Evolutionary conservation across 1,139 yeast genomes (phyloP).

Genomic region (Taphrina flavorubra): DNA sequence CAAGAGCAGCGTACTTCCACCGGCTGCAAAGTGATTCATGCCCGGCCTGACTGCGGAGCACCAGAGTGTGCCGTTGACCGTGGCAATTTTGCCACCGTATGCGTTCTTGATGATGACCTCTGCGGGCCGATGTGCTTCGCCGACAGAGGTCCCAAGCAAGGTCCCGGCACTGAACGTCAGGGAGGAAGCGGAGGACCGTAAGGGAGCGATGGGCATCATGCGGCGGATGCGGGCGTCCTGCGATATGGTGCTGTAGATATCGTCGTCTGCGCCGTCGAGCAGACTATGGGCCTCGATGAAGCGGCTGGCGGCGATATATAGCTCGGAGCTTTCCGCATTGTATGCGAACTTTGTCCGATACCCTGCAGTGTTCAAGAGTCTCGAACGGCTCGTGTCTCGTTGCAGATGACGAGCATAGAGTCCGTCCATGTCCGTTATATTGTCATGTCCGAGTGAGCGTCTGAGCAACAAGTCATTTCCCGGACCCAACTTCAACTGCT

Average conservation of each 20-base stretch:
- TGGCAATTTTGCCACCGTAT: constrained; percentile 9
- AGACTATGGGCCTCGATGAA: constrained; percentile 11
- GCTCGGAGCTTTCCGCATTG: constrained; percentile 2
- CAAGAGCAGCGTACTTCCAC: constrained; percentile 14
- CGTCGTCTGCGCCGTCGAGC: neutral
- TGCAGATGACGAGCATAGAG: neutral
- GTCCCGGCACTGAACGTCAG: constrained; percentile 11
- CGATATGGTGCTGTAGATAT: neutral
- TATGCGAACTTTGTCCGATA: constrained; percentile 15
- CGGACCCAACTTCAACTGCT: neutral
- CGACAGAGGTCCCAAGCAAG: constrained; percentile 19
- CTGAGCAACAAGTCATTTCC: neutral
- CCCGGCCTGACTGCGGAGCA: constrained; percentile 20
- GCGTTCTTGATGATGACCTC: constrained; percentile 18
- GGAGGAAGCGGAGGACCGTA: constrained; percentile 13
- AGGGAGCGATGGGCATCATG: constrained; percentile 19
- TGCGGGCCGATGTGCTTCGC: constrained; percentile 23
- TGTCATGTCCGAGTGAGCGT: neutral
- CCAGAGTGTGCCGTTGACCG: constrained; percentile 25
- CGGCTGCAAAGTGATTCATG: constrained; percentile 7
- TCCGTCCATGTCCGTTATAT: neutral
- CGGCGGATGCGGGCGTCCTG: constrained; percentile 1
- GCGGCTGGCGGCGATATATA: constrained; percentile 10
- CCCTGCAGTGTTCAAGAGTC: neutral
- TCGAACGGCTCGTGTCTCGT: neutral